Conservation (phyloP, 208 protist species). For the Wallacemonas sp. region DNA sequence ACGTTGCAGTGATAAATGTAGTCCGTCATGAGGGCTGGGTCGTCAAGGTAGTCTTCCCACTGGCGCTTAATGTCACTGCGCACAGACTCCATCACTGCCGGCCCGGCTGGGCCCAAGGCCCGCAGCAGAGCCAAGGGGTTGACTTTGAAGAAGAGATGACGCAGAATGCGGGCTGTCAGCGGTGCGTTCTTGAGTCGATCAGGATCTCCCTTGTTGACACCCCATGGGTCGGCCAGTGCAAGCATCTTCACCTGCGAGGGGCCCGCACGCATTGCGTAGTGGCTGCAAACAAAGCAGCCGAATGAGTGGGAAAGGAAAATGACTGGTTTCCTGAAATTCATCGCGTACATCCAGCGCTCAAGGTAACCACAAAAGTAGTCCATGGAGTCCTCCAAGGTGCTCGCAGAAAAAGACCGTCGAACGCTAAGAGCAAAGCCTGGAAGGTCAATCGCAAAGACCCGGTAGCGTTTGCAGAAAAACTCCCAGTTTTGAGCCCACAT, state of each 20-base stretch:
- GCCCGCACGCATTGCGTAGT: constrained; percentile 42
- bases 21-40: constrained; percentile 57
- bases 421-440: constrained; percentile 63
- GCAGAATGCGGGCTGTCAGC: constrained; percentile 24
- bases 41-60: constrained; percentile 38
- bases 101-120: constrained; percentile 40
- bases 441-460: constrained; percentile 58
- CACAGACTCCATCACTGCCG: constrained; percentile 32
- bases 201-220: constrained; percentile 32
- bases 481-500: constrained; percentile 71
- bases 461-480: constrained; percentile 40
- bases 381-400: constrained; percentile 39
- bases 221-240: constrained; percentile 60
- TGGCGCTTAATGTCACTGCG: constrained; percentile 60
- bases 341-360: constrained; percentile 35
- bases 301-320: constrained; percentile 66
- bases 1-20: constrained; percentile 82
- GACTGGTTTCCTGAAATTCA: constrained; percentile 36
- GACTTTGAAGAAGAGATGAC: constrained; percentile 34
- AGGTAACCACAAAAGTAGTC: constrained; percentile 36
- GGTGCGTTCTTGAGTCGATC: constrained; percentile 24
- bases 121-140: constrained; percentile 50
- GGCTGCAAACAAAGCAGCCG: constrained; percentile 43
- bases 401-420: constrained; percentile 17
- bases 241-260: constrained; percentile 31